Percentiles rank a stretch among this genome's conserved stretches.
Evolutionary conservation across 129 eudicot genomes (phyloP).

Genomic region (Escallonia herrerae): DNA sequence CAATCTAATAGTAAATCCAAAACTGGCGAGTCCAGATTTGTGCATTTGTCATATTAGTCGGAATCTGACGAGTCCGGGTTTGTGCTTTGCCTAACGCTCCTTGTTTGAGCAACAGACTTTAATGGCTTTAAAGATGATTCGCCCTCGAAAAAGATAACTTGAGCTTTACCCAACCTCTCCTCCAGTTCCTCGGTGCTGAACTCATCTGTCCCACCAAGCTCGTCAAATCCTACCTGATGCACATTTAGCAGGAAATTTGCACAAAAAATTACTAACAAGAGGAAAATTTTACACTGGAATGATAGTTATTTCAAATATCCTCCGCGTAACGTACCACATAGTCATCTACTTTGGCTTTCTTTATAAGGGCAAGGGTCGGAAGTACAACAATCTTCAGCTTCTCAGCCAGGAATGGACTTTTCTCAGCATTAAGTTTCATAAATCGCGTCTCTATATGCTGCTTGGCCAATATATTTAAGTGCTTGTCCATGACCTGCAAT

Average conservation of each 20-base stretch:
- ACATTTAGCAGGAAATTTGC: background rate
- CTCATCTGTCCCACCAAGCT: slow-evolving; percentile 84
- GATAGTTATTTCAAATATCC: background rate
- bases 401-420: slow-evolving; percentile 86
- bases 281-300: too few relatives aligned
- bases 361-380: slow-evolving; percentile 89
- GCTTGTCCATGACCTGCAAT: slow-evolving; percentile 94
- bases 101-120: slow-evolving; percentile 44
- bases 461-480: slow-evolving; percentile 73
- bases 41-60: slow-evolving; percentile 26
- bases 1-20: too few relatives aligned
- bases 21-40: too few relatives aligned
- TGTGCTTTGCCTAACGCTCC: slow-evolving; percentile 67
- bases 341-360: slow-evolving; percentile 90
- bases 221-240: slow-evolving; percentile 86
- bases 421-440: slow-evolving; percentile 88
- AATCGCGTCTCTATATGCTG: slow-evolving; percentile 95
- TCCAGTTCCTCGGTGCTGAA: slow-evolving; percentile 90
- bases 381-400: slow-evolving; percentile 86
- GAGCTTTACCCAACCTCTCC: slow-evolving; percentile 76
- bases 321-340: slow-evolving; percentile 59
- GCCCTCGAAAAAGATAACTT: slow-evolving; percentile 75
- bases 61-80: slow-evolving; percentile 61
- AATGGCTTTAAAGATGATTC: slow-evolving; percentile 60
- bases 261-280: too few relatives aligned